These are phyloP conservation scores for Parascedosporium putredinis DNA, from an alignment of 2,329 filamentous ascomycete species.

Conservation along the genomic window DNA sequence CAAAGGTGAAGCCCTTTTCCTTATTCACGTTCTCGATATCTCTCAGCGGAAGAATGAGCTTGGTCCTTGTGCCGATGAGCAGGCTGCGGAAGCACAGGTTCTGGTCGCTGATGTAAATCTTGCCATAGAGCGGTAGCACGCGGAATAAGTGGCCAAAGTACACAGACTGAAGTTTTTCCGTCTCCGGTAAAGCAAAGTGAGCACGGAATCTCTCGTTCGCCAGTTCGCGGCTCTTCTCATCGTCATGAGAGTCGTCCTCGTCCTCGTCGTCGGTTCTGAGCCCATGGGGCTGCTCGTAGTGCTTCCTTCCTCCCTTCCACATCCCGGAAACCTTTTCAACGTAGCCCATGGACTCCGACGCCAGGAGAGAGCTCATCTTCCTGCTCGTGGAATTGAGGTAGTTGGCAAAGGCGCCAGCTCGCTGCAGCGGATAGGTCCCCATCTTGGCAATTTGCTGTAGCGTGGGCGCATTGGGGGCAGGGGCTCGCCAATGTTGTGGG, in stretches of 20 bases:
- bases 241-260: conserved; percentile 41
- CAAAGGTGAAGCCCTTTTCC: conserved; percentile 87
- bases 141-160: conserved; percentile 91
- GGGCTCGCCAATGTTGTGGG: conserved; percentile 14
- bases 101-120: conserved; percentile 84
- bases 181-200: conserved; percentile 80
- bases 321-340: conserved; percentile 95
- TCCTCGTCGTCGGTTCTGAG: conserved; percentile 43
- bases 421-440: conserved; percentile 70
- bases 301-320: conserved; percentile 84
- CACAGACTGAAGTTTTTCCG: conserved; percentile 74
- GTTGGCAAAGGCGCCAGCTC: conserved; percentile 71
- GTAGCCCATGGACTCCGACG: conserved; percentile 90
- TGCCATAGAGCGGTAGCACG: conserved; percentile 85
- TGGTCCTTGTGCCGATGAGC: conserved; percentile 79
- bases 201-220: conserved; percentile 74
- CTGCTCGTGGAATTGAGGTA: conserved; percentile 72
- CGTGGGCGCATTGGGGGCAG: conserved; percentile 25
- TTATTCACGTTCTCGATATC: conserved; percentile 92
- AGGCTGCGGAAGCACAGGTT: conserved; percentile 91
- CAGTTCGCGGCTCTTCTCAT: conserved; percentile 41
- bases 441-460: conserved; percentile 45
- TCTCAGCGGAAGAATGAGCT: conserved; percentile 79
- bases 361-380: conserved; percentile 70
- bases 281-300: conserved; percentile 60